A percentile compares a stretch with the other conserved stretches of the same genome.
Conservation (phyloP, 768 basidiomycete genomes). For the Lactifluus echinatus region DNA sequence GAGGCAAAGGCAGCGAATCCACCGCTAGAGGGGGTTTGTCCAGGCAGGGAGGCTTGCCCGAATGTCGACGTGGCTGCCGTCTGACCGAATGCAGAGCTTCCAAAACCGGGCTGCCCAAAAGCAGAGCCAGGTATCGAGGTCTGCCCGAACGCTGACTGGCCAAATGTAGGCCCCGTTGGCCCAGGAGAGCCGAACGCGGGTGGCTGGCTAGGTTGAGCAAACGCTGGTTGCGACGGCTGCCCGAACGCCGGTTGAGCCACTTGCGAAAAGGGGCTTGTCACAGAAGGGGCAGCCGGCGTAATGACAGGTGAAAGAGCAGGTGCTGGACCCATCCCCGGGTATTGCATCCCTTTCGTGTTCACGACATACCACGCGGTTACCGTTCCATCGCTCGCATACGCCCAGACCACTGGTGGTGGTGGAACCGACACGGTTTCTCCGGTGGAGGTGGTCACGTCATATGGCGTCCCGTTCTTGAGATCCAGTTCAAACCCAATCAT, state of each 20-base stretch:
- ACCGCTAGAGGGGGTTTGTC: slow-evolving; percentile 8
- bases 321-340: slow-evolving; percentile 41
- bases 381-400: slow-evolving; percentile 73
- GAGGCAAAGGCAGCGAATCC: slow-evolving; percentile 24
- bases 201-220: slow-evolving; percentile 7
- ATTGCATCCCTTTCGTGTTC: slow-evolving; percentile 43
- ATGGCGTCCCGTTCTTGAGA: slow-evolving; percentile 43
- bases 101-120: slow-evolving; percentile 15
- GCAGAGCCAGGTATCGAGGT: slow-evolving; percentile 3
- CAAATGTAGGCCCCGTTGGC: slow-evolving; percentile 25
- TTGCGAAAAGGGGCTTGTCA: slow-evolving; percentile 6
- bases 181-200: slow-evolving; percentile 25
- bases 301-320: slow-evolving; percentile 4
- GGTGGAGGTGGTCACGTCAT: slow-evolving; percentile 31
- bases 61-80: slow-evolving; percentile 8
- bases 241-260: slow-evolving; percentile 21
- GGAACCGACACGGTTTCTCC: slow-evolving; percentile 37
- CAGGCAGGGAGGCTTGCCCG: slow-evolving; percentile 11
- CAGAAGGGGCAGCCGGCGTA: slow-evolving; percentile 1
- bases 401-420: slow-evolving; percentile 58
- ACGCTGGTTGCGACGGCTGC: slow-evolving; percentile 21
- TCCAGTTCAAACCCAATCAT: slow-evolving; percentile 59
- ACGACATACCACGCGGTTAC: slow-evolving; percentile 65
- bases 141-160: slow-evolving; percentile 14
- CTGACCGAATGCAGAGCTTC: slow-evolving; percentile 8